Evolutionary conservation across 306 rosid genomes (phyloP).

Genomic region (Cucurbita ficifolia): DNA sequence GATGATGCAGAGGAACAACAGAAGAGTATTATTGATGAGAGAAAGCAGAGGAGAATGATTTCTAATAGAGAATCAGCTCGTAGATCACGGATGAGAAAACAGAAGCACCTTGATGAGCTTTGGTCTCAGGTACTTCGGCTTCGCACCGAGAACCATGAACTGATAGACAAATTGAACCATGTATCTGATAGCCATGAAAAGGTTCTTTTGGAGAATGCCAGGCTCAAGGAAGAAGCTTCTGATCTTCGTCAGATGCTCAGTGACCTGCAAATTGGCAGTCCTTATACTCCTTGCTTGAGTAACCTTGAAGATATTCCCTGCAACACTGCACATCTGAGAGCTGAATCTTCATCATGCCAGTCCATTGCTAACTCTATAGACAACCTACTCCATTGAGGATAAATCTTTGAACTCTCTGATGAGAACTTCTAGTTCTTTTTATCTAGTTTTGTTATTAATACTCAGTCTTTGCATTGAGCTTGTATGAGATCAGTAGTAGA

Average conservation of each 20-base stretch:
- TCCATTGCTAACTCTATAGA: slow-evolving; percentile 18
- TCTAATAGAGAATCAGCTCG: slow-evolving; percentile 90
- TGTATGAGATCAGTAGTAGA: slow-evolving; percentile 4
- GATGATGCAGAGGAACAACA: slow-evolving; percentile 79
- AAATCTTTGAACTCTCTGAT: slow-evolving; percentile 11
- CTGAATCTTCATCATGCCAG: slow-evolving; percentile 30
- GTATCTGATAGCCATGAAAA: slow-evolving; percentile 50
- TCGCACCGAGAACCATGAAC: slow-evolving; percentile 62
- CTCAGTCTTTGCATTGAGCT: slow-evolving; percentile 6
- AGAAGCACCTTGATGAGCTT: slow-evolving; percentile 79
- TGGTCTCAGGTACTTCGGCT: slow-evolving; percentile 94
- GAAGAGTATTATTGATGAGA: slow-evolving; percentile 43
- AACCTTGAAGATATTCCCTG: slow-evolving; percentile 37
- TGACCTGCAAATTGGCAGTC: slow-evolving; percentile 48
- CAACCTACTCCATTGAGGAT: slow-evolving; percentile 27
- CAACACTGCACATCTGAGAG: slow-evolving; percentile 34
- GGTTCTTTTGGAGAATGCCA: slow-evolving; percentile 47
- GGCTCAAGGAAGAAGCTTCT: slow-evolving; percentile 51
- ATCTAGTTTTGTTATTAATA: slow-evolving; percentile 14
- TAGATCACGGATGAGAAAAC: slow-evolving; percentile 84
- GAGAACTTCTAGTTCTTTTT: slow-evolving; percentile 10
- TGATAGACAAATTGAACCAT: slow-evolving; percentile 50
- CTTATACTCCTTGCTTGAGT: slow-evolving; percentile 22
- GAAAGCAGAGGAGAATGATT: slow-evolving; percentile 78
- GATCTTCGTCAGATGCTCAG: slow-evolving; percentile 60